Percentiles rank a stretch among this genome's conserved stretches.
Evolutionary conservation across 1,139 yeast genomes (phyloP).

Genomic region (Hansenula sp.): DNA sequence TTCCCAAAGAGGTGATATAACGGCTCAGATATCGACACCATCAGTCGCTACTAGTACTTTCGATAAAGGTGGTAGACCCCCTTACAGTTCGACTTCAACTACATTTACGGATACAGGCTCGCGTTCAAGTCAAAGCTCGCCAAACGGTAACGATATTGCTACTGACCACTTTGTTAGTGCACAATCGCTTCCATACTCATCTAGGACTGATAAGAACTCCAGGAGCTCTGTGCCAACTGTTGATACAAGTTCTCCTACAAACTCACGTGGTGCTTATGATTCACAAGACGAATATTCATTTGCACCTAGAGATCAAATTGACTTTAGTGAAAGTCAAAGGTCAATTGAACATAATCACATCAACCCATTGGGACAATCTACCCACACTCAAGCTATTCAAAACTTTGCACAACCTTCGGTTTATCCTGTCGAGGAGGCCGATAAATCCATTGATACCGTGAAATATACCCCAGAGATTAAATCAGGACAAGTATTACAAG

Average conservation of each 20-base stretch:
- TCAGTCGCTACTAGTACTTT: constrained; percentile 1
- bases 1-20: background rate
- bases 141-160: background rate
- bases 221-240: background rate
- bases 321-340: too few relatives aligned
- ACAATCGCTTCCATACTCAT: background rate
- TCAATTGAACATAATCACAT: too few relatives aligned
- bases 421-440: background rate
- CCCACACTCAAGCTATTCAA: background rate
- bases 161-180: background rate
- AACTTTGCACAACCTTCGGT: background rate
- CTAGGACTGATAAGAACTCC: background rate
- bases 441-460: background rate
- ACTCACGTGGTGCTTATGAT: background rate
- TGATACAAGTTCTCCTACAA: background rate
- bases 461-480: background rate
- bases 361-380: background rate
- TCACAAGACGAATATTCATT: background rate
- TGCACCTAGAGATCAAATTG: background rate
- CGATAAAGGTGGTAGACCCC: background rate
- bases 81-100: background rate
- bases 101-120: constrained; percentile 1
- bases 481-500: background rate
- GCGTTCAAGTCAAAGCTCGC: background rate
- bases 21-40: constrained; percentile 1